phyloP scores from a whole-genome alignment of 2,329 filamentous ascomycete species.

The Fusarium nanum region DNA sequence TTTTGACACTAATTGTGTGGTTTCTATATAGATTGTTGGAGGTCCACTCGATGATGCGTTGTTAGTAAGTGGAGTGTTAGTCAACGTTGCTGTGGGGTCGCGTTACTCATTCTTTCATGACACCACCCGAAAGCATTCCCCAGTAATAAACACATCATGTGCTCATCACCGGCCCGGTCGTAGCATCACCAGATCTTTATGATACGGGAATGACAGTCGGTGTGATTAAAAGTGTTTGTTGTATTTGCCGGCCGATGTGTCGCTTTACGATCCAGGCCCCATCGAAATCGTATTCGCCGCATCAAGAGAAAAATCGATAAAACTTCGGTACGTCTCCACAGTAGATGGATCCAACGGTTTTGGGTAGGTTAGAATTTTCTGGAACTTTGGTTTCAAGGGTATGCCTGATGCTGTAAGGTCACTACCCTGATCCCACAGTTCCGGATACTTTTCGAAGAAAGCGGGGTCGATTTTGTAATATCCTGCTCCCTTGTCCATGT shows the following conservation, averaged over 20 bases:
- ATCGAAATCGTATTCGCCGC: conserved; percentile 38
- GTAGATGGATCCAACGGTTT: conserved; percentile 46
- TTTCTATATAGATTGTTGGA: conserved; percentile 32
- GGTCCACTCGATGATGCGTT: conserved; percentile 31
- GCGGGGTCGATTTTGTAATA: conserved; percentile 51
- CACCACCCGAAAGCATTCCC: conserved; percentile 18
- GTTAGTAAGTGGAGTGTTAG: conserved; percentile 43
- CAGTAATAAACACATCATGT: conserved; percentile 15
- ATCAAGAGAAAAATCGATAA: conserved; percentile 50
- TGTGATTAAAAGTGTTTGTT: no score
- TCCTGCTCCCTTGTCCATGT: conserved; percentile 49
- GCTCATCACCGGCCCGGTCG: conserved; percentile 6
- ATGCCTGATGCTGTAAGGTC: conserved; percentile 47
- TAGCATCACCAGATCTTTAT: fast-evolving
- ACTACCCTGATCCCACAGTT: conserved; percentile 45
- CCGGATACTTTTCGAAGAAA: conserved; percentile 50
- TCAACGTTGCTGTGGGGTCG: conserved; percentile 31
- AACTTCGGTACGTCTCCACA: conserved; percentile 50
- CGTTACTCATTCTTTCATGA: conserved; percentile 40
- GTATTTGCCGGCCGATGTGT: no score
- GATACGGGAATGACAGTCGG: no score
- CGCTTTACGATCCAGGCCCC: not conserved
- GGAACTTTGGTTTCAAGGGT: conserved; percentile 46
- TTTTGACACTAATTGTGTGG: not conserved
- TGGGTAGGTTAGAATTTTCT: conserved; percentile 48